Percentiles rank a stretch among this genome's conserved stretches.
Conservation (phyloP, 2,329 filamentous ascomycete species). For the Myriosclerotinia curreyana region DNA sequence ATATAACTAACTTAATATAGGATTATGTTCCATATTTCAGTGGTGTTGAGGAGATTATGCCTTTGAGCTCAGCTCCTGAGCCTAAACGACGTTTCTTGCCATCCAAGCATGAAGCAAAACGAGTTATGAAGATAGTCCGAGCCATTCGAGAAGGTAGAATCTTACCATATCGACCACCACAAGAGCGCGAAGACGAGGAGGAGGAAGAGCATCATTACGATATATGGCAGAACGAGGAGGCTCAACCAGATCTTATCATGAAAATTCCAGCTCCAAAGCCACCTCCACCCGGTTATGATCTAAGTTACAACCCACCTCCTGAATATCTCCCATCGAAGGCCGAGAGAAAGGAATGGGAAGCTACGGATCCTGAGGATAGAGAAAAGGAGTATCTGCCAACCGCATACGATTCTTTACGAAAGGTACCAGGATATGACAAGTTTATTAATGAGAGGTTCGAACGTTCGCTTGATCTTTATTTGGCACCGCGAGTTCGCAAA, state of each 20-base stretch:
- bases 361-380: slow-evolving; percentile 82
- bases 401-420: slow-evolving; percentile 78
- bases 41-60: slow-evolving; percentile 87
- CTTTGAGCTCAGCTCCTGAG: slow-evolving; percentile 88
- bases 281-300: slow-evolving; percentile 87
- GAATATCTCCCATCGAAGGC: slow-evolving; percentile 88
- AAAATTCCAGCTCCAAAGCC: slow-evolving; percentile 92
- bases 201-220: slow-evolving; percentile 72
- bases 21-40: slow-evolving; percentile 94
- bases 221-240: slow-evolving; percentile 90
- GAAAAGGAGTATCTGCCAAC: slow-evolving; percentile 85
- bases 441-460: slow-evolving; percentile 97
- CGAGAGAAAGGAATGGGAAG: slow-evolving; percentile 82
- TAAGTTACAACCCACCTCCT: slow-evolving; percentile 92
- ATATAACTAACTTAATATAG: slow-evolving; percentile 41
- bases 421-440: slow-evolving; percentile 84
- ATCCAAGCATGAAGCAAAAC: slow-evolving; percentile 94
- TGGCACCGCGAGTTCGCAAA: slow-evolving; percentile 86
- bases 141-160: slow-evolving; percentile 94
- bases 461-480: slow-evolving; percentile 88
- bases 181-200: slow-evolving; percentile 68
- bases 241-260: slow-evolving; percentile 82
- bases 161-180: slow-evolving; percentile 77
- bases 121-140: slow-evolving; percentile 94
- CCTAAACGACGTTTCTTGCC: slow-evolving; percentile 94